Conservation (phyloP, 2,329 filamentous ascomycete species). For the Fonsecaea erecta region DNA sequence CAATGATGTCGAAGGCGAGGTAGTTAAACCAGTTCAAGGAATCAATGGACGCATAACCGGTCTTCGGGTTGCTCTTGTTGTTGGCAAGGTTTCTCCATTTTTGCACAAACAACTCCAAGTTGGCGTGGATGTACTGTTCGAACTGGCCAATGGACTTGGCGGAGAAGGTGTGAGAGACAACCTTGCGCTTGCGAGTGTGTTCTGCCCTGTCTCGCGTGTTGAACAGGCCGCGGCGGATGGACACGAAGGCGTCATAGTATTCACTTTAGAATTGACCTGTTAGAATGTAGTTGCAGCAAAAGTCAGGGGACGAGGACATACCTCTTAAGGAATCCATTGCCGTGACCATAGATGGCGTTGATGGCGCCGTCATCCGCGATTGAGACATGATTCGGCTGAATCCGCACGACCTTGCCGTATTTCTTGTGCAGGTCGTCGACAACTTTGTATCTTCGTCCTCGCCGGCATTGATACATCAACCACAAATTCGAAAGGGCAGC, state of each 20-base stretch:
- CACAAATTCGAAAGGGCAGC: slow-evolving; percentile 77
- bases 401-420: slow-evolving; percentile 76
- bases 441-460: slow-evolving; percentile 65
- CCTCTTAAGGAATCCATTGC: slow-evolving; percentile 75
- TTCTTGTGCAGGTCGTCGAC: slow-evolving; percentile 77
- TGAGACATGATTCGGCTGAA: slow-evolving; percentile 83
- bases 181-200: slow-evolving; percentile 87
- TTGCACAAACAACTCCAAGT: slow-evolving; percentile 72
- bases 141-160: slow-evolving; percentile 81
- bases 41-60: slow-evolving; percentile 68
- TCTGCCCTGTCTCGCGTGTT: slow-evolving; percentile 82
- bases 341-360: slow-evolving; percentile 75
- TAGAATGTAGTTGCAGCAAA: not conserved
- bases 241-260: slow-evolving; percentile 91
- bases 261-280: slow-evolving; percentile 57
- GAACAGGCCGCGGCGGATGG: slow-evolving; percentile 82
- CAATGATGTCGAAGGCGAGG: slow-evolving; percentile 64
- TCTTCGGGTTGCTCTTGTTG: slow-evolving; percentile 48
- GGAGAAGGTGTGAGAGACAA: slow-evolving; percentile 83
- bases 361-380: slow-evolving; percentile 82
- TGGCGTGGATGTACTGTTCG: slow-evolving; percentile 84
- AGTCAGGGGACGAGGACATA: slow-evolving; percentile 45
- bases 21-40: slow-evolving; percentile 82
- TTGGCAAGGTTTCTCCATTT: slow-evolving; percentile 71
- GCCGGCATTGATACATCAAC: slow-evolving; percentile 70